Evolutionary conservation across 2,329 filamentous ascomycete species (phyloP), one percentile per base, ranked within the genome.

Genomic region (Monilinia fructigena): DNA sequence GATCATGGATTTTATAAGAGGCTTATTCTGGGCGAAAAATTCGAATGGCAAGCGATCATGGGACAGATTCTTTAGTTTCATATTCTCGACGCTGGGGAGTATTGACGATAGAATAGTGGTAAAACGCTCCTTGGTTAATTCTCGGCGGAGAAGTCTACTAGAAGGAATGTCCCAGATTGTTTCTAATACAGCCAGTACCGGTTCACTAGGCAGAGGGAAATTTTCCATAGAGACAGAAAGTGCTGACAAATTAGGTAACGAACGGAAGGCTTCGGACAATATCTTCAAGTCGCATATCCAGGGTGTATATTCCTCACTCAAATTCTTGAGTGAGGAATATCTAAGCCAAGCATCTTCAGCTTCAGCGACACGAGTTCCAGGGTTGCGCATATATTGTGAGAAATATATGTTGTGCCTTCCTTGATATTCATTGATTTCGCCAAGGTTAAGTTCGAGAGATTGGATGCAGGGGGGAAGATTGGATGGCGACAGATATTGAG

Each of bases 11-110:
- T 61, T 56, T 20, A 73, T 67, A 8, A 67, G 35, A 8, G 20
- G 50, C 2, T 53, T 42, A 35, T 69, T 67, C 48, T 74, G 71
- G 12, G 68, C 68, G 55, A 74, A 74, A 67, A 74, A 74, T 54
- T 75, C 73, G 55, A 75, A 72, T 3, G 74, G 73, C 11, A 75
- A 62, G 10, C 70, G 64, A 61, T 75, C 74, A 50, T 75, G 74
- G 5, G 67, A 68, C 23, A 75, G 58, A 3, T 42, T 63, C 35
- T 60, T 66, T 14, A 75, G 50, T 31, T 60, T 50, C 38, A 47
- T 23, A n/a, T n/a, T 16, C 3, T 23, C 26, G 45, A 68, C 42
- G 2, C 40, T 68, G 23, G 52, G 52, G 12, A 65, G 31, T 16
- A 28, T 40, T 40, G 10, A 72, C 8, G 40, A 40, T 5, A 74